Evolutionary conservation across 1,284 basidiomycete species (phyloP), one percentile per base, ranked within the genome.

Genomic region (Cryptococcus sp.): DNA sequence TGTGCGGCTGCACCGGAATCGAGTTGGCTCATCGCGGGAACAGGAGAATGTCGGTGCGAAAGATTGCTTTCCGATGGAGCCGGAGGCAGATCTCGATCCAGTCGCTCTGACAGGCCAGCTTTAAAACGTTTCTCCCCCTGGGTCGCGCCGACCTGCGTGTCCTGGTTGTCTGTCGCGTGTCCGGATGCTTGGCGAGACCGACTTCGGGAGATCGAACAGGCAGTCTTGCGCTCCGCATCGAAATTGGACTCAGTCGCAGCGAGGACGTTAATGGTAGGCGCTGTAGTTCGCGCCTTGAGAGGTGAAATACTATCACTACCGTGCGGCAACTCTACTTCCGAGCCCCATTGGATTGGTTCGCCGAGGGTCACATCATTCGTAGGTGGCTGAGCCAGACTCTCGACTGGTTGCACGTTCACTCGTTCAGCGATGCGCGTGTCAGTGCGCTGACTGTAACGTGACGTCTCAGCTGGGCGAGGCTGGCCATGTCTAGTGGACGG

Each of bases 191-290:
- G 43, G 49, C 17, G 57, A 52, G 3, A 60, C 54, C 3, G 55
- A 45, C 25, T 47, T 50, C 1, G 63, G 56, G n/a, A 19, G 22
- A 20, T 35, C 35, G 63, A 58, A n/a, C 52, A 53, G 35, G 49
- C 58, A 19, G 55, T 58, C 47, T 56, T n/a, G 53, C 61, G 25
- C 46, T 63, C 30, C 15, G 58, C 23, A 38, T 48, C 47, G 16
- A 64, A 40, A 46, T 67, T 67, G 46, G 67, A 68, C n/a, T 70
- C 73, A 3, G 74, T 78, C 1, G 76, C 74, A 3, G 74, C 64
- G 47, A 71, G 71, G 40, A 78, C 64, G 38, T 71, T 59, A 57
- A 78, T 78, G 5, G 60, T 68, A 3, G 75, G 75, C 23, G 57
- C 62, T 22, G 47, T 23, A 20, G 39, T 41, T 3, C 49, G 45